Conservation (phyloP, 2,329 filamentous ascomycete genomes). For the Aspergillus texensis region DNA sequence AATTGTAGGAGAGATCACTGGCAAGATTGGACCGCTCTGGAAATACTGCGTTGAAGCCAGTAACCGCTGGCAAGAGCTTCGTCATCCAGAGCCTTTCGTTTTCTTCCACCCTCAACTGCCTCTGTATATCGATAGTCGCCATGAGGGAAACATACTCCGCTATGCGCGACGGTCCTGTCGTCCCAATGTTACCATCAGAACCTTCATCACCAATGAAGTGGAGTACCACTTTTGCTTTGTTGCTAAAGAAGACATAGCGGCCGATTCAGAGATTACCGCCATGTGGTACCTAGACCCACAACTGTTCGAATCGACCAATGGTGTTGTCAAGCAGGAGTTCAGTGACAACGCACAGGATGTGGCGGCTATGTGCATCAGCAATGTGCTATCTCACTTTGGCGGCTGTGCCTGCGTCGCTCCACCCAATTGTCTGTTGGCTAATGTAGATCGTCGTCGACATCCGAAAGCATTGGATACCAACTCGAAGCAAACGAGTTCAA, state of each 20-base stretch:
- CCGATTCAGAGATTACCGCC: slow-evolving; percentile 53
- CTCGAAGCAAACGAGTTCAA: slow-evolving; percentile 47
- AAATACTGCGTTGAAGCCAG: slow-evolving; percentile 68
- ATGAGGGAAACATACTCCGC: slow-evolving; percentile 81
- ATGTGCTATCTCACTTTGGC: slow-evolving; percentile 52
- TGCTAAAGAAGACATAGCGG: slow-evolving; percentile 73
- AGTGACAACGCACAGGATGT: slow-evolving; percentile 44
- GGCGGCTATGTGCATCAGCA: slow-evolving; percentile 49
- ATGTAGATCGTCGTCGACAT: slow-evolving; percentile 46
- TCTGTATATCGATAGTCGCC: slow-evolving; percentile 88
- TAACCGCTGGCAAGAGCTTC: slow-evolving; percentile 69
- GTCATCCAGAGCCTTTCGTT: slow-evolving; percentile 67
- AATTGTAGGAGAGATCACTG: slow-evolving; percentile 74
- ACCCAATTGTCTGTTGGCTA: slow-evolving; percentile 44
- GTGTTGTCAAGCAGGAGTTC: slow-evolving; percentile 45
- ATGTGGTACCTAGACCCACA: slow-evolving; percentile 52
- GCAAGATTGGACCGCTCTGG: slow-evolving; percentile 72
- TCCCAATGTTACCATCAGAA: slow-evolving; percentile 86
- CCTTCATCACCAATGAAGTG: slow-evolving; percentile 74
- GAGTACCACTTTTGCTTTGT: slow-evolving; percentile 94
- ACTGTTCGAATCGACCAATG: slow-evolving; percentile 40
- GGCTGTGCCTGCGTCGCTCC: slow-evolving; percentile 50
- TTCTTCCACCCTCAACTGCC: slow-evolving; percentile 88
- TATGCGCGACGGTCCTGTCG: slow-evolving; percentile 91
- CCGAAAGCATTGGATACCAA: slow-evolving; percentile 35